These are phyloP conservation scores for Caryopteris hybrid DNA, from an alignment of 305 asterid species.

Conservation along the genomic window DNA sequence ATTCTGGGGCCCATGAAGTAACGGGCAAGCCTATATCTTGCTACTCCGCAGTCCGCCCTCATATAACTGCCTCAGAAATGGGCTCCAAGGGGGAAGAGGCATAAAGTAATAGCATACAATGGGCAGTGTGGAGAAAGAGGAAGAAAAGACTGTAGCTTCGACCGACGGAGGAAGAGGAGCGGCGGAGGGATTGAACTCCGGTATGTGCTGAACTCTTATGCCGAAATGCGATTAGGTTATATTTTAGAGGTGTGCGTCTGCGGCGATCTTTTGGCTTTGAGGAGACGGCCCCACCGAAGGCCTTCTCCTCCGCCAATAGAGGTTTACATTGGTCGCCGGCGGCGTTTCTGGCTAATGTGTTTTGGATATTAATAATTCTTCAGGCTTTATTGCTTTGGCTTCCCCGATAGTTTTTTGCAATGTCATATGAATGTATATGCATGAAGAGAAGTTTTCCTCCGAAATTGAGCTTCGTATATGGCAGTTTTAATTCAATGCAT, in stretches of 20 bases:
- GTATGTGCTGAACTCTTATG: conserved; percentile 2
- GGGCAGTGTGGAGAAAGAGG: not conserved
- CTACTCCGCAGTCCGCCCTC: not conserved
- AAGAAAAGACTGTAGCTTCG: not conserved
- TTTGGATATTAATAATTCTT: not conserved
- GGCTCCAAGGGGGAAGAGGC: not conserved
- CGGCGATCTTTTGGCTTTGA: not conserved
- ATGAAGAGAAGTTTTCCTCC: not conserved
- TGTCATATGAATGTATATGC: not conserved
- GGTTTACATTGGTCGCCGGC: not conserved
- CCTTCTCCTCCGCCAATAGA: not conserved
- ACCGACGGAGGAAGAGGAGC: not conserved
- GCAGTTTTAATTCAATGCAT: conserved; percentile 6
- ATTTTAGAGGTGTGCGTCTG: no score
- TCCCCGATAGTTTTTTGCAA: not conserved
- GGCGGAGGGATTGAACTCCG: not conserved
- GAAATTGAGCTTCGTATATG: not conserved
- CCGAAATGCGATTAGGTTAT: not conserved
- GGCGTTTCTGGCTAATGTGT: not conserved
- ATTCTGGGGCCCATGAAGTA: not conserved
- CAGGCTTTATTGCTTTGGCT: not conserved
- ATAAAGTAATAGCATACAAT: not conserved
- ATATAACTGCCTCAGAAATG: not conserved
- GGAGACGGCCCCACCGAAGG: not conserved
- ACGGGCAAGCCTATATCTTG: not conserved